Conservation (phyloP, 2,329 filamentous ascomycete species). For the Lachnum nothofagi region DNA sequence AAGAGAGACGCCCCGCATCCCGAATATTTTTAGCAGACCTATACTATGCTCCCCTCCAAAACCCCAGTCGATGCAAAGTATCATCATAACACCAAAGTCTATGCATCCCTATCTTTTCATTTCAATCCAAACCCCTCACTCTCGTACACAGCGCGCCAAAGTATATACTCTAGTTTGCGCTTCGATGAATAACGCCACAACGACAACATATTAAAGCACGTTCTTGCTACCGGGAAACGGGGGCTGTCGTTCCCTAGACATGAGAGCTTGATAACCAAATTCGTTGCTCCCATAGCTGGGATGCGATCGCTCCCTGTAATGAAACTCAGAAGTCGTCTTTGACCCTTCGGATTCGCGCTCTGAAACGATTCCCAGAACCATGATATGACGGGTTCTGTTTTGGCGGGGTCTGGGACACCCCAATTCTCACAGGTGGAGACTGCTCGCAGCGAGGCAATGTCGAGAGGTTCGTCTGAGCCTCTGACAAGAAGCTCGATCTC, state of each 20-base stretch:
- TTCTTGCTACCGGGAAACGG: slow-evolving; percentile 78
- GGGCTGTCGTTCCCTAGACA: slow-evolving; percentile 70
- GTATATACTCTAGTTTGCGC: slow-evolving; percentile 61
- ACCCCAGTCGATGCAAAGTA: neutral
- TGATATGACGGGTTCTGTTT: slow-evolving; percentile 60
- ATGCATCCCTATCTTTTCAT: too few relatives aligned
- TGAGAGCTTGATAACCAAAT: slow-evolving; percentile 68
- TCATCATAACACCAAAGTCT: neutral
- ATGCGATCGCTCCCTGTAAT: slow-evolving; percentile 88
- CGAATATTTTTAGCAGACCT: too few relatives aligned
- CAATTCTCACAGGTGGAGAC: slow-evolving; percentile 82
- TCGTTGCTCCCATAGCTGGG: slow-evolving; percentile 79
- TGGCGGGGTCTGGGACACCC: slow-evolving; percentile 51
- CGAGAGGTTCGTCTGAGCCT: slow-evolving; percentile 77
- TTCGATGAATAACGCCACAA: slow-evolving; percentile 67
- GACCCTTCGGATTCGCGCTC: slow-evolving; percentile 58
- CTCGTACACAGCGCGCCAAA: slow-evolving; percentile 84
- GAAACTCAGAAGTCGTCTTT: slow-evolving; percentile 76
- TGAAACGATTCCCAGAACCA: slow-evolving; percentile 91
- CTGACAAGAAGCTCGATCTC: slow-evolving; percentile 86
- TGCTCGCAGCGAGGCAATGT: slow-evolving; percentile 68
- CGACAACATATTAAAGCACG: slow-evolving; percentile 82
- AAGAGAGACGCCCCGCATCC: too few relatives aligned
- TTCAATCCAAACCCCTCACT: slow-evolving; percentile 92
- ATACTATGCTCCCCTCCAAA: too few relatives aligned